Evolutionary conservation across 2,329 filamentous ascomycete genomes (phyloP), one percentile per base, ranked within the genome.

Genomic region (Pseudonectria foliicola): DNA sequence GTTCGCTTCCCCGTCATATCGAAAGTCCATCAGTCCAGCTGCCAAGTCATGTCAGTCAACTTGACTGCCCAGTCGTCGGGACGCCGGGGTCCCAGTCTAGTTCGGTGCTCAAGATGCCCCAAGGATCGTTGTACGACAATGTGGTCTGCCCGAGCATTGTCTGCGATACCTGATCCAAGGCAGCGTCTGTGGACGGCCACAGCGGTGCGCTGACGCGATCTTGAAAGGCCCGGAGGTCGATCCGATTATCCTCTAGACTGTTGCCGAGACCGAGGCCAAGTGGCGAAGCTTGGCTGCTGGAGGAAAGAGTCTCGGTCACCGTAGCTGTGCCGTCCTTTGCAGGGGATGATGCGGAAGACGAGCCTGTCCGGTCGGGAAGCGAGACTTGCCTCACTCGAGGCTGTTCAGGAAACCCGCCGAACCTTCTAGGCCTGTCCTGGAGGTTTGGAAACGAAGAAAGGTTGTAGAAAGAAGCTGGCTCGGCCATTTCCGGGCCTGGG

Each of bases 221-320:
- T 34, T 60, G 58, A 10, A 62, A 55, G 6, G 50, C 40, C 16
- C 58, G 46, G 18, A 61, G 34, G 25, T 61, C 57, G 14, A 61
- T 43, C 13, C 54, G 46, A 25, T 61, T 62, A 35, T 62, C 60
- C 34, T 61, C 59, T 6, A 44, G 45, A 10, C 53, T 59, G 42
- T 58, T 61, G n/a, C 58, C 58, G n/a, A 59, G 52, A 7, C 51
- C 58, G 15, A 44, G 34, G 18, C 49, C 41, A 1, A 55, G 18
- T 21, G 18, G 53, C 6, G 58, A 60, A 8, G 56, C 53, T 25
- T 59, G 49, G 23, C 49, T 57, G 40, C 56, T 57, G 11, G 40
- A 44, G 4, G 55, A 52, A 11, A 40, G 29, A 4, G 34, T 29
- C n/a, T 43, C 45, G 0, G 47, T 45, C 23, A 44, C 51, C 4